These are phyloP conservation scores for Porpolomopsis calyptriformis DNA, from an alignment of 768 basidiomycete species.

Conservation along the genomic window DNA sequence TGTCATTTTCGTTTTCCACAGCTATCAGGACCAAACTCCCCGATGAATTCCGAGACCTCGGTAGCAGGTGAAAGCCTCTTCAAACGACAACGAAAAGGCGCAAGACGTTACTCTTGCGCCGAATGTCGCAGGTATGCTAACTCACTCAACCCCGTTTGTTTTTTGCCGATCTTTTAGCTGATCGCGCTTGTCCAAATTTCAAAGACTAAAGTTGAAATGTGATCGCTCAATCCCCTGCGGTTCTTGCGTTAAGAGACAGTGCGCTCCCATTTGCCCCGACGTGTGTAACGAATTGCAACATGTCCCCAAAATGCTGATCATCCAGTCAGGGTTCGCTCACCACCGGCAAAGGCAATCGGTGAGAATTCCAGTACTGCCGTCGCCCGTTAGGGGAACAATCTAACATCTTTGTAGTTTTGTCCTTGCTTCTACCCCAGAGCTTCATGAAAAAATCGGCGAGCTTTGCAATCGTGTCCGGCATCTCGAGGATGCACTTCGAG, in stretches of 20 bases:
- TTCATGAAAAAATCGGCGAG: slow-evolving; percentile 74
- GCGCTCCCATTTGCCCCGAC: slow-evolving; percentile 75
- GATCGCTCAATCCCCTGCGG: slow-evolving; percentile 70
- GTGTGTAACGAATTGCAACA: slow-evolving; percentile 29
- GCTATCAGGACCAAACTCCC: background rate
- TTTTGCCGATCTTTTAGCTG: slow-evolving; percentile 7
- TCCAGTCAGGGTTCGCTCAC: slow-evolving; percentile 56
- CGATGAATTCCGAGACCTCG: background rate
- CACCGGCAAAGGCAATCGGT: slow-evolving; percentile 78
- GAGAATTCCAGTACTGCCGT: slow-evolving; percentile 14
- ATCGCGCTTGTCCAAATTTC: too few relatives aligned
- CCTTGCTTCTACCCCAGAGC: slow-evolving; percentile 67
- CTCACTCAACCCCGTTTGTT: slow-evolving; percentile 6
- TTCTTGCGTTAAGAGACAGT: slow-evolving; percentile 72
- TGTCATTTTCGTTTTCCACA: background rate
- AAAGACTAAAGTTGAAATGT: slow-evolving; percentile 59
- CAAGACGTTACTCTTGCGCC: slow-evolving; percentile 68
- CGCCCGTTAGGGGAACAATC: slow-evolving; percentile 65
- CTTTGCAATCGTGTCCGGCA: slow-evolving; percentile 65
- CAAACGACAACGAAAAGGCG: slow-evolving; percentile 35
- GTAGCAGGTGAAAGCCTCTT: background rate
- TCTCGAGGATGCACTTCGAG: slow-evolving; percentile 60
- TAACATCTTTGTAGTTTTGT: slow-evolving; percentile 48
- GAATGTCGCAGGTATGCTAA: slow-evolving; percentile 57
- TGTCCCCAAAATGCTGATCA: slow-evolving; percentile 4